A percentile compares a stretch with the other conserved stretches of the same genome.
Evolutionary conservation across 768 basidiomycete species (phyloP).

Genomic region (Phaffia tasmanica): DNA sequence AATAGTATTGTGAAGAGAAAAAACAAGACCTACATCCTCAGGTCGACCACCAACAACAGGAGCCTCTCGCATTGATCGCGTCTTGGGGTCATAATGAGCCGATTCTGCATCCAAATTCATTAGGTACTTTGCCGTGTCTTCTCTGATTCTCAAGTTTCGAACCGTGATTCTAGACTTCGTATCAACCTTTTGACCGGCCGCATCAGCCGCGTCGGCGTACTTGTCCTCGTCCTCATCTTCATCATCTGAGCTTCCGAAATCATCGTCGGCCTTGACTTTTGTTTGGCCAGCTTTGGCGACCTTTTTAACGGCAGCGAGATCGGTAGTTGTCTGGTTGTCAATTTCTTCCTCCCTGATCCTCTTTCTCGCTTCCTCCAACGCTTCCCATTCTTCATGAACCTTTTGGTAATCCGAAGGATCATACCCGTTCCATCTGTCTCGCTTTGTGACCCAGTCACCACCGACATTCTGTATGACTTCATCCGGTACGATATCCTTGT

Average conservation of each 20-base stretch:
- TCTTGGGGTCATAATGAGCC: conserved; percentile 99
- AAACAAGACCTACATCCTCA: conserved; percentile 62
- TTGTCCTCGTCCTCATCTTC: conserved; percentile 96
- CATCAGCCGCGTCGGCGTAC: conserved; percentile 95
- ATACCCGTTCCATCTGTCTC: conserved; percentile 98
- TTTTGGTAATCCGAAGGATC: conserved; percentile 73
- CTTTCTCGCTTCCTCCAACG: conserved; percentile 78
- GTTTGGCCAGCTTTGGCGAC: conserved; percentile 56
- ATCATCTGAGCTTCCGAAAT: conserved; percentile 65
- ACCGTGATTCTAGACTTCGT: conserved; percentile 97
- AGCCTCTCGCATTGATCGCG: conserved; percentile 97
- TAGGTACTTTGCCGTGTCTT: conserved; percentile 97
- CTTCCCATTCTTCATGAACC: conserved; percentile 88
- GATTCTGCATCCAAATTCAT: conserved; percentile 90
- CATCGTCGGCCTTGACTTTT: conserved; percentile 58
- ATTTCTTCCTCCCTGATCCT: conserved; percentile 92
- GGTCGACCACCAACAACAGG: conserved; percentile 61
- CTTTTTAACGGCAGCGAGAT: conserved; percentile 79
- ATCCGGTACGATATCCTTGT: conserved; percentile 78
- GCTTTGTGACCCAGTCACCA: conserved; percentile 70
- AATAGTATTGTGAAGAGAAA: neutral
- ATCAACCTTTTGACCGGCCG: conserved; percentile 94
- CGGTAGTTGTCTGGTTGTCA: conserved; percentile 90
- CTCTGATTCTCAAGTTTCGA: conserved; percentile 92
- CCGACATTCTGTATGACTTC: conserved; percentile 75